A percentile compares a stretch with the other conserved stretches of the same genome.
These are phyloP conservation scores for Chlorencoelia australis DNA, from an alignment of 2,329 filamentous ascomycete genomes.

Conservation along the genomic window DNA sequence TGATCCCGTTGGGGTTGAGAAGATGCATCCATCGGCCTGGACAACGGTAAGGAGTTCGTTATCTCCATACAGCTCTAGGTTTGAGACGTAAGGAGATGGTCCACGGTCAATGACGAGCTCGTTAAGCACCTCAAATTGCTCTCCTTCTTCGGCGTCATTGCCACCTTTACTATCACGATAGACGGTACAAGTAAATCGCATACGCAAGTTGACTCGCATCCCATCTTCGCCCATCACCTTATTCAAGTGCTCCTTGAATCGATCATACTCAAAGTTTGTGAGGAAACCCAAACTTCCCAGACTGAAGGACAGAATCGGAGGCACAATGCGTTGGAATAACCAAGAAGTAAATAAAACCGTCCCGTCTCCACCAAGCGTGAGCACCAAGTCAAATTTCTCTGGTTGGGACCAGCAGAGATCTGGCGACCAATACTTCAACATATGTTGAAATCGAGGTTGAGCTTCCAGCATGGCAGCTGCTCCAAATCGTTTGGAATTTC, in stretches of 20 bases:
- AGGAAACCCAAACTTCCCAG: slow-evolving; percentile 81
- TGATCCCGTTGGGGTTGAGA: slow-evolving; percentile 88
- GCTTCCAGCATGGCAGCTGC: slow-evolving; percentile 60
- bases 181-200: slow-evolving; percentile 98
- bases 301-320: slow-evolving; percentile 75
- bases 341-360: slow-evolving; percentile 83
- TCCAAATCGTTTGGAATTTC: slow-evolving; percentile 79
- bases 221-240: slow-evolving; percentile 87
- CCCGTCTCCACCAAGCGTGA: slow-evolving; percentile 78
- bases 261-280: slow-evolving; percentile 77
- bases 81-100: slow-evolving; percentile 92
- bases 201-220: slow-evolving; percentile 94
- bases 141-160: slow-evolving; percentile 70
- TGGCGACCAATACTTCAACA: slow-evolving; percentile 93
- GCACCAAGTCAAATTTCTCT: slow-evolving; percentile 90
- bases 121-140: slow-evolving; percentile 97
- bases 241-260: slow-evolving; percentile 79
- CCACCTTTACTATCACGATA: slow-evolving; percentile 59
- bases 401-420: slow-evolving; percentile 90
- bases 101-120: slow-evolving; percentile 97
- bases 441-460: slow-evolving; percentile 66
- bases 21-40: slow-evolving; percentile 94
- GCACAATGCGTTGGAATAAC: slow-evolving; percentile 85
- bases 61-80: slow-evolving; percentile 91
- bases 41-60: slow-evolving; percentile 91